phyloP scores from a whole-genome alignment of 139 green algal species.

The Zygnema cylindricum region DNA sequence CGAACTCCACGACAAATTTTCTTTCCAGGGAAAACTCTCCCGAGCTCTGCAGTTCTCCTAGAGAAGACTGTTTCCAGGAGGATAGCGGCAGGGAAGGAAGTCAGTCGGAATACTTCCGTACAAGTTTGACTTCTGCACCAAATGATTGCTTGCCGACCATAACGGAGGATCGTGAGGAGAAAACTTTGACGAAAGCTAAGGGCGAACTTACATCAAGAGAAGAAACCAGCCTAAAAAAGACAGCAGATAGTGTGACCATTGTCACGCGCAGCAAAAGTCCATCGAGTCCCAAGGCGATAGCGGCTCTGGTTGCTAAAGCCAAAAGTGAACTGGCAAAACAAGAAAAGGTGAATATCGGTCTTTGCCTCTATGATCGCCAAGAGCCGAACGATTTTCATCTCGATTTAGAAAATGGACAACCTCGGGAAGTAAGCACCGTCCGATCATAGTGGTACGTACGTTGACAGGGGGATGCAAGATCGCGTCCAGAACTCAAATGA shows the following conservation, averaged over 20 bases:
- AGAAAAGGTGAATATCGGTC: too few relatives aligned
- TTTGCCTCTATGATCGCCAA: too few relatives aligned
- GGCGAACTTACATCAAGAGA: background rate
- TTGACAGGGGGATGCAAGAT: too few relatives aligned
- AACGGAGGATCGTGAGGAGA: background rate
- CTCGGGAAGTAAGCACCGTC: too few relatives aligned
- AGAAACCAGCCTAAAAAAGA: background rate
- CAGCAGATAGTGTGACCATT: background rate
- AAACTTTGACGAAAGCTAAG: background rate
- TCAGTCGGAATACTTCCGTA: background rate
- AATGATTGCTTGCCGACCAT: background rate
- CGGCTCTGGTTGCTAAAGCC: background rate
- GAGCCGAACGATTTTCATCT: too few relatives aligned
- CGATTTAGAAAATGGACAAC: too few relatives aligned
- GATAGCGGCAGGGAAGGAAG: background rate
- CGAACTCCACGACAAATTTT: background rate
- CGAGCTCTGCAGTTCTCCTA: background rate
- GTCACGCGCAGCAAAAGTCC: background rate
- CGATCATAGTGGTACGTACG: too few relatives aligned
- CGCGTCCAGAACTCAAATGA: too few relatives aligned
- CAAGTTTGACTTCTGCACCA: background rate
- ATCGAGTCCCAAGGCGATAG: background rate
- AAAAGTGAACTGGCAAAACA: background rate
- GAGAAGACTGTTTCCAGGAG: background rate
- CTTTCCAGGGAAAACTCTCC: background rate